A percentile compares a stretch with the other conserved stretches of the same genome.
phyloP scores from a whole-genome alignment of 2,329 filamentous ascomycete species.

The Plectosphaerella sp. region DNA sequence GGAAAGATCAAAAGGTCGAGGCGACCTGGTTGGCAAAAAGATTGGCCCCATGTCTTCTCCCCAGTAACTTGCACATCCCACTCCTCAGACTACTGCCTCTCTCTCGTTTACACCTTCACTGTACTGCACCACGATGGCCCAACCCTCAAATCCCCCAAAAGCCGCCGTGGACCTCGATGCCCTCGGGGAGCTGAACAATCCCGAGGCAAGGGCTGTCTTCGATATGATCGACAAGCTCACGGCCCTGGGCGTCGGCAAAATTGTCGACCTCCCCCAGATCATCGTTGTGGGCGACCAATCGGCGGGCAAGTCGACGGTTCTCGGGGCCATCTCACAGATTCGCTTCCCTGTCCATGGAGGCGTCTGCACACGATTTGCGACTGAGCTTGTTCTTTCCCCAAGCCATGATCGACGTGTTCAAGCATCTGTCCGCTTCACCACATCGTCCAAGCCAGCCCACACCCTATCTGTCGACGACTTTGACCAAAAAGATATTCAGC shows the following conservation, averaged over 20 bases:
- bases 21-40: too few species aligned
- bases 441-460: constrained; percentile 13
- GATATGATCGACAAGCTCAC: constrained; percentile 49
- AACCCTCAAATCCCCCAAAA: background rate
- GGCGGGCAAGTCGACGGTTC: constrained; percentile 59
- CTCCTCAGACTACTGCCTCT: background rate
- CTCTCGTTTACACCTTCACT: background rate
- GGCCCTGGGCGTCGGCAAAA: constrained; percentile 39
- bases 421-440: constrained; percentile 36
- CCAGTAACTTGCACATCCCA: too few species aligned
- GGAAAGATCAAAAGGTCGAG: too few species aligned
- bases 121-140: background rate
- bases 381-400: constrained; percentile 51
- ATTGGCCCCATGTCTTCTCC: too few species aligned
- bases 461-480: constrained; percentile 28
- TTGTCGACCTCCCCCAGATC: constrained; percentile 47
- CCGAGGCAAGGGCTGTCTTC: constrained; percentile 41
- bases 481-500: constrained; percentile 32
- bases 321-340: constrained; percentile 59
- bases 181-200: constrained; percentile 35
- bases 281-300: constrained; percentile 58
- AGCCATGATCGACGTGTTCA: constrained; percentile 26
- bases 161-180: constrained; percentile 21
- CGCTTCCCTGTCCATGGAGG: constrained; percentile 52
- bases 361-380: constrained; percentile 57